These are phyloP conservation scores for Sutorius australiensis DNA, from an alignment of 768 basidiomycete genomes.

Conservation along the genomic window DNA sequence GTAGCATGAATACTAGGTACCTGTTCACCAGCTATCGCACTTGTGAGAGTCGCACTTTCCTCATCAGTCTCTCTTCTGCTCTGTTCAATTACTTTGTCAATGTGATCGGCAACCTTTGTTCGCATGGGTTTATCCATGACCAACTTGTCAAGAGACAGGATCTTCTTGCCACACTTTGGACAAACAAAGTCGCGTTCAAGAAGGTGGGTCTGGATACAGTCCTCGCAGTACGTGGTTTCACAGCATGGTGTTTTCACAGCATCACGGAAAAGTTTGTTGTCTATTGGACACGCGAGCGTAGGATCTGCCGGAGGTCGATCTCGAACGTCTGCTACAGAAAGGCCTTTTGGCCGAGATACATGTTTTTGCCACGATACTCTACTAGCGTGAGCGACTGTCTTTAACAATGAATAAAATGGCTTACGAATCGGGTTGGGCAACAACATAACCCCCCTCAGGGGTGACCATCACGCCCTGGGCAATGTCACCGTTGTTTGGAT, in stretches of 20 bases:
- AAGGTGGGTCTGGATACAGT: constrained; percentile 92
- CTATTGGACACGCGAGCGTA: constrained; percentile 82
- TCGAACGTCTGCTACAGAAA: constrained; percentile 86
- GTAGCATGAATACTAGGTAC: constrained; percentile 23
- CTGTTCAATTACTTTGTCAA: constrained; percentile 76
- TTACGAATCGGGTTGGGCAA: constrained; percentile 94
- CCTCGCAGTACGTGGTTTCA: constrained; percentile 88
- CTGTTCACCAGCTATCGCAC: constrained; percentile 31
- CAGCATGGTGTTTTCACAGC: constrained; percentile 97
- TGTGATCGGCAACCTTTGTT: constrained; percentile 74
- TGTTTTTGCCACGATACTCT: constrained; percentile 97
- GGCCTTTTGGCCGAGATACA: constrained; percentile 68
- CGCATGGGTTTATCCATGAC: constrained; percentile 75
- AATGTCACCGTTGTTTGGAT: constrained; percentile 66
- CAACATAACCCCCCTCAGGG: constrained; percentile 96
- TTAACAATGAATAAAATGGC: constrained; percentile 31
- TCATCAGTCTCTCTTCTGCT: constrained; percentile 58
- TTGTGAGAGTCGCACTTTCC: constrained; percentile 35
- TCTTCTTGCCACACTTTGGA: constrained; percentile 84
- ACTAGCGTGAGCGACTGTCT: constrained; percentile 1
- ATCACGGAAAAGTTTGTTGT: constrained; percentile 89
- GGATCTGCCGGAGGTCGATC: constrained; percentile 79
- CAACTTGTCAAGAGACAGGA: constrained; percentile 86
- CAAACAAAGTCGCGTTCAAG: constrained; percentile 95
- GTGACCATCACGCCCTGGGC: constrained; percentile 96